Evolutionary conservation across 768 basidiomycete species (phyloP).

Genomic region (Termitomyces sp.): DNA sequence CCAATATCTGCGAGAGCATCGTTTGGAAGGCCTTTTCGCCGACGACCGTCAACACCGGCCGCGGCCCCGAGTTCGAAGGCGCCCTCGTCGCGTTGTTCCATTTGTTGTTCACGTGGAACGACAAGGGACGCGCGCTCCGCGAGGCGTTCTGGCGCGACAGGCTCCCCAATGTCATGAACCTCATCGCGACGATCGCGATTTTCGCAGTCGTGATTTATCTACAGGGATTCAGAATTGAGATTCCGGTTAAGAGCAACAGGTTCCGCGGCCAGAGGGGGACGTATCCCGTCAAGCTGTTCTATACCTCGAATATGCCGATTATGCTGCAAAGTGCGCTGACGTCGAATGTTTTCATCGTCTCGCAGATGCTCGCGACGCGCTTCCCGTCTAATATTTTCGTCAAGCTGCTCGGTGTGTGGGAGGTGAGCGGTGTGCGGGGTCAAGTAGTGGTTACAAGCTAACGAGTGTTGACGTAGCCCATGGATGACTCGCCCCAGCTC

Average conservation of each 20-base stretch:
- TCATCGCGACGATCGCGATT: conserved; percentile 86
- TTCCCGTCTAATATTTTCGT: conserved; percentile 93
- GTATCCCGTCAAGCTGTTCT: conserved; percentile 98
- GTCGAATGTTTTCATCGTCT: conserved; percentile 92
- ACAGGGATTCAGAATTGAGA: conserved; percentile 98
- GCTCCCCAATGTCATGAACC: conserved; percentile 96
- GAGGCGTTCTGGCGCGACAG: conserved; percentile 99
- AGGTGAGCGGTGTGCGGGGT: conserved; percentile 50
- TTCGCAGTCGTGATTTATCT: conserved; percentile 97
- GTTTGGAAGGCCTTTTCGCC: conserved; percentile 99
- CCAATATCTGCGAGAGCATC: conserved; percentile 99
- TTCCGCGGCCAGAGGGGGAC: conserved; percentile 95
- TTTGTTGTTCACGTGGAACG: conserved; percentile 95
- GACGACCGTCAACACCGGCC: conserved; percentile 96
- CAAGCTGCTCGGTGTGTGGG: conserved; percentile 93
- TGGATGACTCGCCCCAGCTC: conserved; percentile 92
- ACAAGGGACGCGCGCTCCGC: conserved; percentile 93
- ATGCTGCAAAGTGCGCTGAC: conserved; percentile 96
- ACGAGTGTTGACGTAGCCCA: conserved; percentile 47
- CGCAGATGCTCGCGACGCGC: conserved; percentile 88
- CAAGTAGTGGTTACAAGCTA: neutral
- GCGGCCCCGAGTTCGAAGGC: conserved; percentile 97
- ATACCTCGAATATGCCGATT: conserved; percentile 99
- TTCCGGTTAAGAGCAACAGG: conserved; percentile 94
- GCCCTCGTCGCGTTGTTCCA: conserved; percentile 97